phyloP scores from a whole-genome alignment of 2,329 filamentous ascomycete genomes.

The Tolypocladium sp. region DNA sequence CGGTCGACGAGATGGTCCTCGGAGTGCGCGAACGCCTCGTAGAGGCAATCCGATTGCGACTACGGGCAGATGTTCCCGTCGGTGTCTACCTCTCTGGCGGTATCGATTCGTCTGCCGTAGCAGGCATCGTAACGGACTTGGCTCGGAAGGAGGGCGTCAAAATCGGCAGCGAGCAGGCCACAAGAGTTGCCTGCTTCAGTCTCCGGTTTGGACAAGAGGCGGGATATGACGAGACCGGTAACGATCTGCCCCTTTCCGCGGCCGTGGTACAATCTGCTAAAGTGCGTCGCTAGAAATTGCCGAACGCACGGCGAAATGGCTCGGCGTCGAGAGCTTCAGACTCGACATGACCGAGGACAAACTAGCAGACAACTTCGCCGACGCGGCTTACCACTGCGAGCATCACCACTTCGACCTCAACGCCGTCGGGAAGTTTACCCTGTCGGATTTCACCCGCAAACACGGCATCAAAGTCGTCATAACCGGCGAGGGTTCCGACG shows the following conservation, averaged over 20 bases:
- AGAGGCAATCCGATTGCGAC: conserved; percentile 41
- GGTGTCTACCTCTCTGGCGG: conserved; percentile 49
- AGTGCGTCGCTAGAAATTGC: conserved; percentile 23
- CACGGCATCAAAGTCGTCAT: conserved; percentile 44
- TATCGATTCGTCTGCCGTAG: conserved; percentile 47
- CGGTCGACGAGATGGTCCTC: conserved; percentile 39
- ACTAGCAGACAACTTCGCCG: conserved; percentile 19
- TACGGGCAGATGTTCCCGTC: conserved; percentile 48
- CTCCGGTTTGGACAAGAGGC: conserved; percentile 33
- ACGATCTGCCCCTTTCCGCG: neutral
- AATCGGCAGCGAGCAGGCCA: conserved; percentile 31
- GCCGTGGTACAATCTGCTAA: neutral
- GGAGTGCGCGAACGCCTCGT: conserved; percentile 39
- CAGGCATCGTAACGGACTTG: conserved; percentile 45
- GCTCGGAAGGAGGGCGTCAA: conserved; percentile 33
- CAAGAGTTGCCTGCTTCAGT: conserved; percentile 31
- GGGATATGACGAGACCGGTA: neutral
- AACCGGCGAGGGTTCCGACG: conserved; percentile 43
- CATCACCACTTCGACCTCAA: conserved; percentile 36
- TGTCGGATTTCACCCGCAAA: conserved; percentile 34
- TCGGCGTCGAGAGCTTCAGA: conserved; percentile 19
- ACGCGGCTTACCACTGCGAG: conserved; percentile 20
- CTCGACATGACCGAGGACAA: conserved; percentile 16
- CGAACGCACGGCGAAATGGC: conserved; percentile 20
- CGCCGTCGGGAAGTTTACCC: conserved; percentile 39